Conservation (phyloP, 176 grass and related monocot species). For the Oryza officinalis region DNA sequence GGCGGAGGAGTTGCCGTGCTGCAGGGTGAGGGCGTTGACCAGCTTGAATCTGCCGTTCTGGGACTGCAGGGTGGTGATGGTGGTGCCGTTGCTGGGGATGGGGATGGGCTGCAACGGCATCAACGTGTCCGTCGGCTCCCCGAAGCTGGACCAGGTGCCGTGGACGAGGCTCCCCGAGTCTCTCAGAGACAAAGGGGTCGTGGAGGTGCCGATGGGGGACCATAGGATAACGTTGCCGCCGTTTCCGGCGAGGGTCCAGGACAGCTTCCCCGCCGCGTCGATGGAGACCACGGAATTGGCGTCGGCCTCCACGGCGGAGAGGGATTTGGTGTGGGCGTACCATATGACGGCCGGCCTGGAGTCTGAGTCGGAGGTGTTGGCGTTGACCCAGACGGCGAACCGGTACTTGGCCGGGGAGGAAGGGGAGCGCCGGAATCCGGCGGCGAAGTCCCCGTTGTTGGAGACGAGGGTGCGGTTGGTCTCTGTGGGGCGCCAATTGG, state of each 20-base stretch:
- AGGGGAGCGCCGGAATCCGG: constrained; percentile 43
- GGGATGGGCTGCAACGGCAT: constrained; percentile 52
- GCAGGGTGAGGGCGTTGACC: constrained; percentile 20
- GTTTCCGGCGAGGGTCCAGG: constrained; percentile 11
- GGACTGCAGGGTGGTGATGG: constrained; percentile 31
- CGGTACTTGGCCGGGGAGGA: background rate
- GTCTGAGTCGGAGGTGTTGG: background rate
- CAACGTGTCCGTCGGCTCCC: constrained; percentile 45
- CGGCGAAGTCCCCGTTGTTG: constrained; percentile 30
- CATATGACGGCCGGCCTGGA: constrained; percentile 43
- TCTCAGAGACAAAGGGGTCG: background rate
- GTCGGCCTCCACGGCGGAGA: background rate
- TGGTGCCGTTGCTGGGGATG: background rate
- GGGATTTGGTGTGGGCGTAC: background rate
- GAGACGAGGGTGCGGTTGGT: constrained; percentile 57
- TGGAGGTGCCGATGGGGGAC: background rate
- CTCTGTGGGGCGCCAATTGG: constrained; percentile 44
- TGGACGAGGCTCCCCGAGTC: constrained; percentile 37
- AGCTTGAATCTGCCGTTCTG: constrained; percentile 33
- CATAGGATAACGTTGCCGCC: background rate
- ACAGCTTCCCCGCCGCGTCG: constrained; percentile 36
- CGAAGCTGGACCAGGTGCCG: constrained; percentile 56
- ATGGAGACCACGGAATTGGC: constrained; percentile 26
- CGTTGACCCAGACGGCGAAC: constrained; percentile 69
- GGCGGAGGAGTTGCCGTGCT: background rate